Base-by-base conservation (phyloP, 2,329 filamentous ascomycete species). In the Trichoderma pleuroti region DNA sequence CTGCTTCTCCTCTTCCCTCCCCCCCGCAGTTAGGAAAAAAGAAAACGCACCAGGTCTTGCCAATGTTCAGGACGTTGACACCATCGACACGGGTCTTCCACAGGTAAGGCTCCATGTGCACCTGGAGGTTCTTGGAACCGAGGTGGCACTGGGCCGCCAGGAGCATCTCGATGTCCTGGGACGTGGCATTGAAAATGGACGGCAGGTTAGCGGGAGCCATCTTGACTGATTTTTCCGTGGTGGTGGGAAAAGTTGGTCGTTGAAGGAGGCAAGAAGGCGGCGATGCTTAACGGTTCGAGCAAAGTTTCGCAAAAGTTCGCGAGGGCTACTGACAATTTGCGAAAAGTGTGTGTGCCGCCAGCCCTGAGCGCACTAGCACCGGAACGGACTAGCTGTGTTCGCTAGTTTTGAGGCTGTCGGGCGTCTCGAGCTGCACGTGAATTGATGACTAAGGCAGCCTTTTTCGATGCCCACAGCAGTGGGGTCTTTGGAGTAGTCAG, bases 11-110 rank as follows among this genome's bases (percentile, higher is more conserved):
- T 54, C 21, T 11, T 21, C 16, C 4, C 36, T 46, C 62, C 16
- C 36, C 16, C 21, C 26, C 2, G n/a, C 4, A 49, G 46, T 10
- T 12, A 49, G 21, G 21, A 24, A 24, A 54, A 60, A 46, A n/a
- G n/a, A 71, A 71, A 74, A 84, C 91, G 77, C 91, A 97, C 94
- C 94, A 99, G 86, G 96, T 99, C 93, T 99, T 99, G 88, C 95
- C 94, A 86, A 99, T 93, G 91, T 99, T 99, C 86, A 99, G 89
- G 78, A 99, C 90, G 85, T 99, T 99, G 88, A 99, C 92, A 86
- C 96, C 96, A 81, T 99, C 97, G 77, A 93, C 92, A 83, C 96
- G 93, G 84, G 94, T 97, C 92, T 99, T 99, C 95, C 95, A 99
- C 82, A 99, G 92, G 90, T 99, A 99, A 78, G 94, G 93, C 87